Evolutionary conservation across 2,329 filamentous ascomycete species (phyloP), one percentile per base, ranked within the genome.

Genomic region (Cyphellophora attinorum): DNA sequence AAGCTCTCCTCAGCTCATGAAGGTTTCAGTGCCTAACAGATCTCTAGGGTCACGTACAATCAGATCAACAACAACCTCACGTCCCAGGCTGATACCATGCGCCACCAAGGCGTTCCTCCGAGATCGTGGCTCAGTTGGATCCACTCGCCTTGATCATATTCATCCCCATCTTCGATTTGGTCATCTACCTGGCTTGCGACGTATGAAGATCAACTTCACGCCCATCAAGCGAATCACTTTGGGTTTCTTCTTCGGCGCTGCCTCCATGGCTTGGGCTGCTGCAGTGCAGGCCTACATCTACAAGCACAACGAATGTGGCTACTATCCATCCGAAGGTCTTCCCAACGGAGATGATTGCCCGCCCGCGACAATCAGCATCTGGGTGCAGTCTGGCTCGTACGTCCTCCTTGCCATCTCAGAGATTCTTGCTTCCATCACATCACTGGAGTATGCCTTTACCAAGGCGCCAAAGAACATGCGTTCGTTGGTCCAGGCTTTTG

Each of bases 381-480:
- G 69, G 65, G 28, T 30, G 11, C 67, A 71, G 41, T 52, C 64
- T 5, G 50, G 64, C 2, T 55, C 61, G 3, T 67, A 68, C 49
- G 56, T 71, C 5, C 56, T 76, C n/a, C 70, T 73, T 12, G 67
- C 70, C 11, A 45, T 62, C 19, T 63, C 61, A 18, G 61, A 79
- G 51, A 74, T 78, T 35, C 71, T 78, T 48, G 72, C 73, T 29
- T 77, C 73, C 6, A 74, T 83, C 40, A 81, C 79, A 1, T 73
- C 74, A 41, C 67, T 81, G 10, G 79, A 84, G 52, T 83, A 83
- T 45, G 79, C 77, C 14, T 83, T 77, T 57, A 81, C 77, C 49
- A 81, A 83, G 57, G 79, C 79, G 0, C 79, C 79, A 2, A 69
- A 70, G 51, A 85, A 85, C 62, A 86, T 88, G 81, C 78, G 81